These are phyloP conservation scores for Lipomyces mesembrius DNA, from an alignment of 805 yeast genomes.

Conservation along the genomic window DNA sequence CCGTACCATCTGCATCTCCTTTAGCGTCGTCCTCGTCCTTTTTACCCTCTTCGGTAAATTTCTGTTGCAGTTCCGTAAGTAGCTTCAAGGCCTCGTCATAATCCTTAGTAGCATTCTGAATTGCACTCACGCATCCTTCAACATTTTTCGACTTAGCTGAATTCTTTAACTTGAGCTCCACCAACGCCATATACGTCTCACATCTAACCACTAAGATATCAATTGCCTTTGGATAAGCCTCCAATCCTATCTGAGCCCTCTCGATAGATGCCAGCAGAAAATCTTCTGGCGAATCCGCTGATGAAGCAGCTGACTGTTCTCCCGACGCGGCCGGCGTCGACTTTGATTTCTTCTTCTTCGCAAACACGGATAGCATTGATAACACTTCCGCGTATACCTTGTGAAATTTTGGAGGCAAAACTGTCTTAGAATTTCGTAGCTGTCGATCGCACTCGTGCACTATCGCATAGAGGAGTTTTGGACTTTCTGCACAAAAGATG, in stretches of 20 bases:
- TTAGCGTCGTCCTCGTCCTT: not conserved
- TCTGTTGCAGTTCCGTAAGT: conserved; percentile 1
- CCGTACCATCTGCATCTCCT: not conserved
- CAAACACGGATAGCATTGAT: conserved; percentile 44
- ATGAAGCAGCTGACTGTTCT: conserved; percentile 26
- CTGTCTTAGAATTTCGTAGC: conserved; percentile 47
- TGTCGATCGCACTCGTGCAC: conserved; percentile 91
- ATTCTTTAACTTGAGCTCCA: conserved; percentile 47
- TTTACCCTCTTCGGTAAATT: not conserved
- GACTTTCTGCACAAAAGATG: conserved; percentile 22
- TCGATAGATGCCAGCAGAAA: conserved; percentile 76
- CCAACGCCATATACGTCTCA: conserved; percentile 50
- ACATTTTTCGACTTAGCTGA: conserved; percentile 47
- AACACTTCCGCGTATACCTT: conserved; percentile 72
- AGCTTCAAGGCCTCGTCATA: conserved; percentile 20
- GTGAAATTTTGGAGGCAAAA: conserved; percentile 56
- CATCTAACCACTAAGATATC: conserved; percentile 59
- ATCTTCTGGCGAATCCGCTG: conserved; percentile 52
- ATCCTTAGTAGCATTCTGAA: conserved; percentile 36
- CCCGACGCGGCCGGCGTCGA: conserved; percentile 28
- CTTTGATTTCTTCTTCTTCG: conserved; percentile 31
- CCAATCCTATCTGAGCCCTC: conserved; percentile 64
- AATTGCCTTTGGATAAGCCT: conserved; percentile 52
- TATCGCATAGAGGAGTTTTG: conserved; percentile 61
- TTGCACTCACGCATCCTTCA: conserved; percentile 45